phyloP scores from a whole-genome alignment of 305 asterid species.

The Solanum hybrid region DNA sequence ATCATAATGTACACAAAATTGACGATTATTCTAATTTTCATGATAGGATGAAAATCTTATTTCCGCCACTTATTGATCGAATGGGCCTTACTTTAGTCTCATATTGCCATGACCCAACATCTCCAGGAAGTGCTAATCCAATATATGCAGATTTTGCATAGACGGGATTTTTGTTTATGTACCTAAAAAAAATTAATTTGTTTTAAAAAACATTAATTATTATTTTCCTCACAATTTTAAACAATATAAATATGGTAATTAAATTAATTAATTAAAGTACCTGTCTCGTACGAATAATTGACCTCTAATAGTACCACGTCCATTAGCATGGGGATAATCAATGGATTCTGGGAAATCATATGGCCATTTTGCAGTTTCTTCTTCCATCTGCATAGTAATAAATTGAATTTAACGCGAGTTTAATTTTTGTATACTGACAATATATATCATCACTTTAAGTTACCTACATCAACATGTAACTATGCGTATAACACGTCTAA shows the following conservation, averaged over 20 bases:
- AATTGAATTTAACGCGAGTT: neutral
- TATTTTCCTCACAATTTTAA: neutral
- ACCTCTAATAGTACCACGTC: conserved; percentile 36
- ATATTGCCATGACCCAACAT: conserved; percentile 58
- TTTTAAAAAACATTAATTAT: neutral
- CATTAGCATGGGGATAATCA: conserved; percentile 25
- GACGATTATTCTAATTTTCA: neutral
- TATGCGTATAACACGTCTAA: neutral
- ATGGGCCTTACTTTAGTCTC: conserved; percentile 34
- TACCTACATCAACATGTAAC: neutral
- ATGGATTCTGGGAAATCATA: conserved; percentile 39
- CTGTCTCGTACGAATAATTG: conserved; percentile 36
- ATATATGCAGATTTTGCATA: conserved; percentile 45
- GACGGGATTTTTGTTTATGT: conserved; percentile 8
- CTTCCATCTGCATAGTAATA: conserved; percentile 17
- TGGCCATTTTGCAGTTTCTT: conserved; percentile 50
- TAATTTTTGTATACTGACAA: neutral
- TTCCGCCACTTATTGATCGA: too few species aligned
- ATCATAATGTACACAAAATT: neutral
- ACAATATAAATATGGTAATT: neutral
- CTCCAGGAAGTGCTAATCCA: conserved; percentile 57
- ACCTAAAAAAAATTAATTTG: conserved; percentile 2
- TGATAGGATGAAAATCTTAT: neutral
- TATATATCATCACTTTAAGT: neutral
- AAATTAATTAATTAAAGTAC: neutral